Conservation (phyloP, 345 rosid species). For the Geranium brycei region DNA sequence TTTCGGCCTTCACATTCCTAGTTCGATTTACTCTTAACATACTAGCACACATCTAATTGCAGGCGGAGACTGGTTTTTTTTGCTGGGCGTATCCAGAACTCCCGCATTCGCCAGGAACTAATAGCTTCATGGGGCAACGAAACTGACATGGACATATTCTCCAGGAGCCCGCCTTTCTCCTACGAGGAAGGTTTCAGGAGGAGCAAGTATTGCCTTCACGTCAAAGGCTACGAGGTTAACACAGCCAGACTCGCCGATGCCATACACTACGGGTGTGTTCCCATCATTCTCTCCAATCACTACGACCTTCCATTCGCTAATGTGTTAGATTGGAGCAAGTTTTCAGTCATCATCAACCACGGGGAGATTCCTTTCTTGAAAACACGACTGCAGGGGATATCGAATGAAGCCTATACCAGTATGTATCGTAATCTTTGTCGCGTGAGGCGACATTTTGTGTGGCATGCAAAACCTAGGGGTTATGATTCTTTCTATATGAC, state of each 20-base stretch:
- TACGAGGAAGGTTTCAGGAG: constrained; percentile 30
- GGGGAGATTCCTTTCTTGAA: constrained; percentile 19
- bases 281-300: constrained; percentile 30
- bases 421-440: constrained; percentile 26
- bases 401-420: constrained; percentile 9
- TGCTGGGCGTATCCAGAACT: constrained; percentile 29
- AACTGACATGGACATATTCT: constrained; percentile 19
- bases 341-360: constrained; percentile 25
- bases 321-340: constrained; percentile 33
- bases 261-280: constrained; percentile 30
- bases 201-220: constrained; percentile 34
- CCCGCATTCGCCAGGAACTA: constrained; percentile 22
- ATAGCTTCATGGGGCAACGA: constrained; percentile 22
- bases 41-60: constrained; percentile 3
- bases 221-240: constrained; percentile 39
- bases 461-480: constrained; percentile 27
- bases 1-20: too few relatives aligned
- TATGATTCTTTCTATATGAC: constrained; percentile 38
- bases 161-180: constrained; percentile 14
- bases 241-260: constrained; percentile 32
- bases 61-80: constrained; percentile 29
- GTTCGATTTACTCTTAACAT: background rate
- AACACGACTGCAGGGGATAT: constrained; percentile 16
- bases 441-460: constrained; percentile 25
- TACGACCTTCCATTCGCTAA: constrained; percentile 34